Conservation (phyloP, 257 asterid species). For the Jacaranda copaia region DNA sequence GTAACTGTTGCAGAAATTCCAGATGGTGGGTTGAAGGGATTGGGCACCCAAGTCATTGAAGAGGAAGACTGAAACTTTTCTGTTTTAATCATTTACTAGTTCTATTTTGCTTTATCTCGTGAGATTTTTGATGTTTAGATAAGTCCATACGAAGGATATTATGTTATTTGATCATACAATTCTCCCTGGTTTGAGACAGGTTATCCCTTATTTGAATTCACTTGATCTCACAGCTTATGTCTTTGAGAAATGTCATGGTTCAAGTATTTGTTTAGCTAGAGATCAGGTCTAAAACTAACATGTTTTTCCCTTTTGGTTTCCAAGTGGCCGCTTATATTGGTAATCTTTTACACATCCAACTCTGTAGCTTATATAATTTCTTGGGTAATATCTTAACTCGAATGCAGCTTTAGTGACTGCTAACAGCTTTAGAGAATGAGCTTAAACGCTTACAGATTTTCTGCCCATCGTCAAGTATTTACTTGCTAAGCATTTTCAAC, state of each 20-base stretch:
- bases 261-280: not conserved
- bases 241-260: not conserved
- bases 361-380: too few relatives aligned
- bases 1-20: constrained; percentile 70
- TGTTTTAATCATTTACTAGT: constrained; percentile 1
- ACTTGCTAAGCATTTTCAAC: too few relatives aligned
- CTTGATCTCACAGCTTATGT: not conserved
- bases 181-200: constrained; percentile 1
- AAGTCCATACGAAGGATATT: not conserved
- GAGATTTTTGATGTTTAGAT: constrained; percentile 16
- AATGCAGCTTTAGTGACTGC: too few relatives aligned
- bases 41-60: constrained; percentile 77
- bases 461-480: too few relatives aligned
- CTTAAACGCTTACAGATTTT: too few relatives aligned
- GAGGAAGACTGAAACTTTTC: constrained; percentile 56
- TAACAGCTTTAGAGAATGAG: too few relatives aligned
- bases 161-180: constrained; percentile 14
- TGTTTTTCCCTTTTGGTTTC: not conserved
- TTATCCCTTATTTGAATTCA: constrained; percentile 2
- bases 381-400: too few relatives aligned
- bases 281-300: not conserved
- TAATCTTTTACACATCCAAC: too few relatives aligned
- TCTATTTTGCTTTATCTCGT: constrained; percentile 26
- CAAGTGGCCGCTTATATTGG: too few relatives aligned
- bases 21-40: constrained; percentile 72